These are phyloP conservation scores for Lanmaoa rubissima DNA, from an alignment of 768 basidiomycete species.

Conservation along the genomic window DNA sequence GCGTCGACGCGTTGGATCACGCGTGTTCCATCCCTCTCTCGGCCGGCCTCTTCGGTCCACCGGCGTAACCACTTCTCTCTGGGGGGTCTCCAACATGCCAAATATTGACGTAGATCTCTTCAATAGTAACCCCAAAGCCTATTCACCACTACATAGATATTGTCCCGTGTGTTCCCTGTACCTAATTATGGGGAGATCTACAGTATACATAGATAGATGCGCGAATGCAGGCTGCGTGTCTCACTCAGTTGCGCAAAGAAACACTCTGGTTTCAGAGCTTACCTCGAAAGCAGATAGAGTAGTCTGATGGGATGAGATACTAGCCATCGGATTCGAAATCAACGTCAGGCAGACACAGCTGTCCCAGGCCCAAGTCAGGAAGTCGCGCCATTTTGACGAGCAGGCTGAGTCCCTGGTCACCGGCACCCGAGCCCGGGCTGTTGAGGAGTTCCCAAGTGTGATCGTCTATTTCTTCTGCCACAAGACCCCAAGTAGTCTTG, in stretches of 20 bases:
- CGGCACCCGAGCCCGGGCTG: slow-evolving; percentile 31
- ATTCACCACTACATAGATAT: slow-evolving; percentile 6
- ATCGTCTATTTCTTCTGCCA: slow-evolving; percentile 67
- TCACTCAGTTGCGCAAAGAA: background rate
- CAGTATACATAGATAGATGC: slow-evolving; percentile 15
- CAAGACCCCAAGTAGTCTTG: slow-evolving; percentile 65
- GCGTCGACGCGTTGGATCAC: slow-evolving; percentile 13
- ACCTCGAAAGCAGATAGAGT: slow-evolving; percentile 5
- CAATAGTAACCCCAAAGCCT: background rate
- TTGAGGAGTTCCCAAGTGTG: slow-evolving; percentile 63
- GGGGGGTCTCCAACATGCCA: slow-evolving; percentile 15
- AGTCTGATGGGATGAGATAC: background rate
- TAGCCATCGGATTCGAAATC: slow-evolving; percentile 26
- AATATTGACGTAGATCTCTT: background rate
- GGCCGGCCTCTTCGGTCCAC: slow-evolving; percentile 24
- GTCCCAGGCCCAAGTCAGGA: slow-evolving; percentile 69
- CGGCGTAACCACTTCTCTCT: background rate
- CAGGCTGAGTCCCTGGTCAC: slow-evolving; percentile 52
- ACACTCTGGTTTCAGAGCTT: background rate
- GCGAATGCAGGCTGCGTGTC: slow-evolving; percentile 7
- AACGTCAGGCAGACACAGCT: slow-evolving; percentile 42
- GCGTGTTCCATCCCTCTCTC: background rate
- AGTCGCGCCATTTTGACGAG: slow-evolving; percentile 75
- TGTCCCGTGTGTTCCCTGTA: slow-evolving; percentile 1
- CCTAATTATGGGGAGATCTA: slow-evolving; percentile 21